Evolutionary conservation across 345 rosid genomes (phyloP), one percentile per base, ranked within the genome.

Genomic region (Hibiscus tridactylites): DNA sequence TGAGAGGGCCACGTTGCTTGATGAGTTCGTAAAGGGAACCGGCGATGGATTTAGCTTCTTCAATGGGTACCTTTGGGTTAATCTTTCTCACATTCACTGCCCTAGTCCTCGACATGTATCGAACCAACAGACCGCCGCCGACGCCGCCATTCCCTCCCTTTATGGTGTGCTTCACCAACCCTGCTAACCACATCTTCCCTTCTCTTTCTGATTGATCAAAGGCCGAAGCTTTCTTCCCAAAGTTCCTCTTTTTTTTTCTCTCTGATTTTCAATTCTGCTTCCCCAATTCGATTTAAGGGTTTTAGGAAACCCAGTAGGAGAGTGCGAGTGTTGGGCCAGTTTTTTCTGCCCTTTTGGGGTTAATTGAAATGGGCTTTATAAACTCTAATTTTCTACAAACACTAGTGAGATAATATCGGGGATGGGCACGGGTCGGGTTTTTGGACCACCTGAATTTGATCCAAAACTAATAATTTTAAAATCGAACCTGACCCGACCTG

Each of bases 31-130:
- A 89, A 42, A 95, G 87, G 65, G 85, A 83, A 9, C 81, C 81
- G 29, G 99, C 84, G 28, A 95, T 90, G 71, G 86, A 75, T 65
- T 81, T 80, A 65, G 99, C 99, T 73, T 95, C 93, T 37, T 85
- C 92, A n/a, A 86, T 83, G 19, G 97, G 90, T 58, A 92, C 93
- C 61, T 89, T 92, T 12, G 99, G 99, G 84, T 89, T 95, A 81
- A 92, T 90, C 83, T 90, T 95, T 78, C 96, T 76, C 17, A 92
- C 92, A 73, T 92, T 88, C 67, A 90, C 97, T 17, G 97, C 86
- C 37, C 92, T 75, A 79, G 78, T 73, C 76, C 87, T 74, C 3
- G 98, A 92, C 89, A 92, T 90, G 78, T 83, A 72, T 68, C 98
- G 84, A 17, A 80, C 87, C 6, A 87, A 37, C 10, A 76, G n/a